phyloP scores from a whole-genome alignment of 305 asterid genomes.

The Ruellia speciosa region DNA sequence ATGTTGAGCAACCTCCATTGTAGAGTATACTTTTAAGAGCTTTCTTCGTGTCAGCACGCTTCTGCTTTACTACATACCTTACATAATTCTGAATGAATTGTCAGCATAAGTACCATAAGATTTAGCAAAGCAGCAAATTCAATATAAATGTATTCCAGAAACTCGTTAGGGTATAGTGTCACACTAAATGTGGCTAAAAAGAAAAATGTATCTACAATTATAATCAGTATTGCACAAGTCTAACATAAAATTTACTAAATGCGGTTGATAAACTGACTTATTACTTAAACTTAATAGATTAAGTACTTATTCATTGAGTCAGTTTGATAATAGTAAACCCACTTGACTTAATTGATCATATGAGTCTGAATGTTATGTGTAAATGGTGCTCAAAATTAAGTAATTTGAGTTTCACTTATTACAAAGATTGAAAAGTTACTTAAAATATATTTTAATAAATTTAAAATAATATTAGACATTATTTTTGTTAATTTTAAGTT shows the following conservation, averaged over 20 bases:
- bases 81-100: conserved; percentile 39
- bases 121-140: neutral
- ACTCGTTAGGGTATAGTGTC: neutral
- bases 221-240: conserved; percentile 4
- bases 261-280: too few relatives aligned
- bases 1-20: conserved; percentile 37
- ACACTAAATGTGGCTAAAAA: neutral
- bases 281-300: too few relatives aligned
- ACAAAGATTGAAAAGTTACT: too few relatives aligned
- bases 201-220: neutral
- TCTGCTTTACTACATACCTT: conserved; percentile 50
- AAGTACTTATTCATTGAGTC: too few relatives aligned
- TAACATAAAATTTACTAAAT: conserved; percentile 4
- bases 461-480: too few relatives aligned
- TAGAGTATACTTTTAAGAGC: conserved; percentile 53
- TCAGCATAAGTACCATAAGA: conserved; percentile 11
- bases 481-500: too few relatives aligned
- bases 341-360: too few relatives aligned
- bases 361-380: too few relatives aligned
- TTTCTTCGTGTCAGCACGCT: conserved; percentile 65
- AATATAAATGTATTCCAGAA: neutral
- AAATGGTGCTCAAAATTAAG: too few relatives aligned
- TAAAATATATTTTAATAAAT: too few relatives aligned
- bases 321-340: too few relatives aligned
- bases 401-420: too few relatives aligned